Evolutionary conservation across 768 basidiomycete species (phyloP).

Genomic region (Mycena vitilis): DNA sequence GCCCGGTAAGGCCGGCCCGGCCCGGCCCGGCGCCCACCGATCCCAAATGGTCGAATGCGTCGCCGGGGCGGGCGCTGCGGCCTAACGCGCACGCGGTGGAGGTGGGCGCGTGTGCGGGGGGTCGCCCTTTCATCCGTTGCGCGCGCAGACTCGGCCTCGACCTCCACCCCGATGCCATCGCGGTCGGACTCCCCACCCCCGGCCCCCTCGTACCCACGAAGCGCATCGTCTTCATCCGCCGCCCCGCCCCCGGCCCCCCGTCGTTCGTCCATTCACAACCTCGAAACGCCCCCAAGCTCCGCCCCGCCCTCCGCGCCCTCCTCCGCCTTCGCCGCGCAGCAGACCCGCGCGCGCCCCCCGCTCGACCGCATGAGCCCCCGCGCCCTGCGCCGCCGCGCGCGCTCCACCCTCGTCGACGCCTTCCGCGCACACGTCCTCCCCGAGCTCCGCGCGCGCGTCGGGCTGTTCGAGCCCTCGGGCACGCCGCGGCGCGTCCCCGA

Average conservation of each 20-base stretch:
- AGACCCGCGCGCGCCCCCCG: constrained; percentile 6
- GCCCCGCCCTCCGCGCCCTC: constrained; percentile 40
- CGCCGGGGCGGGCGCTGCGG: too few relatives aligned
- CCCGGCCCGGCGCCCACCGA: too few relatives aligned
- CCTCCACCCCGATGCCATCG: constrained; percentile 6
- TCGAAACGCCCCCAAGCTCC: constrained; percentile 39
- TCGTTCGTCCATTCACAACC: constrained; percentile 31
- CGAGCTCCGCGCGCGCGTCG: constrained; percentile 56
- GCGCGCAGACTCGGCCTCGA: constrained; percentile 29
- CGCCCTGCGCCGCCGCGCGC: constrained; percentile 69
- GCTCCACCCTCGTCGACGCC: constrained; percentile 74
- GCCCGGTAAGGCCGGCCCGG: too few relatives aligned
- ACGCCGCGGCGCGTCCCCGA: not conserved
- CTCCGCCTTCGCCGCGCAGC: constrained; percentile 40
- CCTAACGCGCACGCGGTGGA: too few relatives aligned
- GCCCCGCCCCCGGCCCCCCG: not conserved
- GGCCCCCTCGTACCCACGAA: not conserved
- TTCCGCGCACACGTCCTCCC: constrained; percentile 72
- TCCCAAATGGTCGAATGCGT: too few relatives aligned
- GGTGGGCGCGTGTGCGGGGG: too few relatives aligned
- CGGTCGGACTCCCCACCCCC: not conserved
- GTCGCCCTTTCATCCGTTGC: constrained; percentile 21
- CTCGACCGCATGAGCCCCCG: constrained; percentile 43
- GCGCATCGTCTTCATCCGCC: constrained; percentile 39
- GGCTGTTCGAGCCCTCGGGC: constrained; percentile 24